Percentiles rank a stretch among this genome's conserved stretches.
Evolutionary conservation across 805 yeast genomes (phyloP).

Genomic region (Metahyphopichia silvanorum): DNA sequence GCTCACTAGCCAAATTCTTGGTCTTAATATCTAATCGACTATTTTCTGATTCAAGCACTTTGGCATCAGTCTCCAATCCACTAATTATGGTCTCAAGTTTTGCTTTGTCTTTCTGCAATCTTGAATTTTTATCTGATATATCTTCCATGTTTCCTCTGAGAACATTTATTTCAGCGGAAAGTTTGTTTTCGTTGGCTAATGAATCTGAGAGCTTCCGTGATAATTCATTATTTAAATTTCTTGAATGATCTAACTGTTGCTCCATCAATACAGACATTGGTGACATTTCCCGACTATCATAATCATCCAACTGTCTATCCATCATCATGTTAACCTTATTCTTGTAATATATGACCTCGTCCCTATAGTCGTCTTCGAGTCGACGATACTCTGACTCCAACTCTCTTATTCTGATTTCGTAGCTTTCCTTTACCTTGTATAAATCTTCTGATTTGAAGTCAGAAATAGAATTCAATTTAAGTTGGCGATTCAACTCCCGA

Average conservation of each 20-base stretch:
- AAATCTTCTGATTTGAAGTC: constrained; percentile 34
- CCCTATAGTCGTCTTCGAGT: constrained; percentile 30
- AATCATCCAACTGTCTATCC: constrained; percentile 6
- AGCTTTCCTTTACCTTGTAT: constrained; percentile 29
- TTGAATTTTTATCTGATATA: constrained; percentile 15
- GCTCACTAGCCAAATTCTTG: constrained; percentile 25
- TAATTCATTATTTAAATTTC: constrained; percentile 22
- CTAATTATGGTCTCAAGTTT: constrained; percentile 22
- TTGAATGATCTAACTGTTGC: constrained; percentile 31
- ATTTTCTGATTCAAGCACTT: constrained; percentile 25
- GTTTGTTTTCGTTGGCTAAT: constrained; percentile 15
- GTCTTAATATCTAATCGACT: constrained; percentile 24
- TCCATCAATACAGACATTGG: constrained; percentile 26
- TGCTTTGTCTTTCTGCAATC: constrained; percentile 18
- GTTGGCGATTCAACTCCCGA: constrained; percentile 23
- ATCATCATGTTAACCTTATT: constrained; percentile 22
- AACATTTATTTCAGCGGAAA: constrained; percentile 9
- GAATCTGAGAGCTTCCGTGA: constrained; percentile 17
- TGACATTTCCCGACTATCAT: constrained; percentile 4
- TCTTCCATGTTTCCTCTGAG: constrained; percentile 11
- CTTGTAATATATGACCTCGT: constrained; percentile 31
- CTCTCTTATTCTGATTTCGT: constrained; percentile 36
- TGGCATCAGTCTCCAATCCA: constrained; percentile 27
- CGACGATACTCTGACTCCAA: constrained; percentile 37
- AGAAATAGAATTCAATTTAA: constrained; percentile 14